A percentile compares a stretch with the other conserved stretches of the same genome.
Evolutionary conservation across 2,329 filamentous ascomycete genomes (phyloP).

Genomic region (Tricladium varicosporioides): DNA sequence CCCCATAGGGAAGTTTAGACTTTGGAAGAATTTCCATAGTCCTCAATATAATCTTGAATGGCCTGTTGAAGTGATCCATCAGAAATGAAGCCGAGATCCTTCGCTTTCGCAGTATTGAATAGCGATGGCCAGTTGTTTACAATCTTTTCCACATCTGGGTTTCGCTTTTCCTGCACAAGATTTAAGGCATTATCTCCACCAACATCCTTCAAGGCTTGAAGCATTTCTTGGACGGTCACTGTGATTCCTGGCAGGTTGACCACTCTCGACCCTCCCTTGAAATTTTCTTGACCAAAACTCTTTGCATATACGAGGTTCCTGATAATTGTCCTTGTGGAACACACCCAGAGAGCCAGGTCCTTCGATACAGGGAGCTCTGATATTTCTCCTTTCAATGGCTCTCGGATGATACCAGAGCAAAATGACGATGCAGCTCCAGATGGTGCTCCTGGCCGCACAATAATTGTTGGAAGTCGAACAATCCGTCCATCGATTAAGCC

Average conservation of each 20-base stretch:
- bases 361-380: slow-evolving; percentile 50
- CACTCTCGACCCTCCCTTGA: slow-evolving; percentile 42
- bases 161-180: slow-evolving; percentile 23
- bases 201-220: slow-evolving; percentile 52
- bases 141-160: neutral
- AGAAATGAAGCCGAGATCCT: neutral
- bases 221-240: slow-evolving; percentile 54
- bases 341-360: slow-evolving; percentile 27
- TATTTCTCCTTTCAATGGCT: slow-evolving; percentile 53
- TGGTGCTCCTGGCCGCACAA: slow-evolving; percentile 57
- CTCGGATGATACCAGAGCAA: slow-evolving; percentile 59
- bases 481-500: slow-evolving; percentile 56
- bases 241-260: slow-evolving; percentile 56
- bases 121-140: neutral
- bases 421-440: slow-evolving; percentile 61
- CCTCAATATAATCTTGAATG: neutral
- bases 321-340: neutral
- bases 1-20: too few relatives aligned
- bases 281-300: slow-evolving; percentile 36
- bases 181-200: slow-evolving; percentile 52
- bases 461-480: slow-evolving; percentile 58
- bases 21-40: too few relatives aligned
- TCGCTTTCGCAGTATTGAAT: neutral
- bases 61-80: neutral
- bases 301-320: slow-evolving; percentile 12